Conservation (phyloP, 805 yeast species). For the Torulaspora maleeae region DNA sequence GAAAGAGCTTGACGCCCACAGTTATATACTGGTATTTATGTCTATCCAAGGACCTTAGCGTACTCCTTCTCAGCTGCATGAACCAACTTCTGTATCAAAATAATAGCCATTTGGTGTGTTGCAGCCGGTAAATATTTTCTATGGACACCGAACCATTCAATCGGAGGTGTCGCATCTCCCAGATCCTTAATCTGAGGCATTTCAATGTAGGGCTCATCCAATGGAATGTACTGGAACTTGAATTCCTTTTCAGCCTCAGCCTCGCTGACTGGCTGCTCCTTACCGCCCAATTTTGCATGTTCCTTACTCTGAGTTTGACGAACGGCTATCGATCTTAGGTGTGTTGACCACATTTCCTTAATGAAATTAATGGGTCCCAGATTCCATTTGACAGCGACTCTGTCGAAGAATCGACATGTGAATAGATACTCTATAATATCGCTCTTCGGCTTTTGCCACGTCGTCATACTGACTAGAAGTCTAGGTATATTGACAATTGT, state of each 20-base stretch:
- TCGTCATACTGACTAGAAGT: conserved; percentile 66
- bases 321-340: conserved; percentile 65
- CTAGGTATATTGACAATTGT: conserved; percentile 76
- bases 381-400: conserved; percentile 91
- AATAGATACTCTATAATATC: conserved; percentile 61
- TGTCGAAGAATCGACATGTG: conserved; percentile 75
- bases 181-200: conserved; percentile 86
- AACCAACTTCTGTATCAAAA: conserved; percentile 67
- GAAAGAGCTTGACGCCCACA: conserved; percentile 10
- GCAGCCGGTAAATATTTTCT: conserved; percentile 79
- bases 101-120: conserved; percentile 75
- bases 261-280: conserved; percentile 27
- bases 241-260: conserved; percentile 34
- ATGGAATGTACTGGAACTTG: conserved; percentile 49
- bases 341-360: conserved; percentile 87
- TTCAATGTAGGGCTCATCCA: conserved; percentile 74
- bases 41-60: conserved; percentile 39
- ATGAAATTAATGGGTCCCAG: conserved; percentile 86
- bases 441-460: conserved; percentile 54
- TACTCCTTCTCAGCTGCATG: conserved; percentile 55
- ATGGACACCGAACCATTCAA: conserved; percentile 97
- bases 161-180: conserved; percentile 96
- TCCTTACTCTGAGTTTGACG: conserved; percentile 43
- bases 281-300: conserved; percentile 22
- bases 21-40: not conserved